A percentile compares a stretch with the other conserved stretches of the same genome.
Evolutionary conservation across 2,329 filamentous ascomycete species (phyloP).

Genomic region (Helminthosporium solani): DNA sequence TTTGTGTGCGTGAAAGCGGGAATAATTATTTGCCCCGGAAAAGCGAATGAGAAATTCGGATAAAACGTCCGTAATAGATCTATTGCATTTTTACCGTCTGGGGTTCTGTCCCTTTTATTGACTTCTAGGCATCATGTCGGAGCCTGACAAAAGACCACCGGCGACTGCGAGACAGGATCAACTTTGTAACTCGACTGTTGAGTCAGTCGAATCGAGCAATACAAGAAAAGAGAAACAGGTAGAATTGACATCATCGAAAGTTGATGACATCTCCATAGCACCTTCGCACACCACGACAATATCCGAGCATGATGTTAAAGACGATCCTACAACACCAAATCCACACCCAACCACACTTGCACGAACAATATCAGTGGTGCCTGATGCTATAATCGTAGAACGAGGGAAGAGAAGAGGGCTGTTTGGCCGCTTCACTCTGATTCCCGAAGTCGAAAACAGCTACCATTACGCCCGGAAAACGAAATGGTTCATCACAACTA

Average conservation of each 20-base stretch:
- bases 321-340: slow-evolving; percentile 2
- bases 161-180: slow-evolving; percentile 1
- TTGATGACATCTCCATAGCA: slow-evolving; percentile 23
- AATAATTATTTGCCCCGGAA: background rate
- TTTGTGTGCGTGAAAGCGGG: too few relatives aligned
- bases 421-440: slow-evolving; percentile 66
- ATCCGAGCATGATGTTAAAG: slow-evolving; percentile 23
- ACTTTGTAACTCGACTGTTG: background rate
- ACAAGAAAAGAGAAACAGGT: slow-evolving; percentile 11
- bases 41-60: slow-evolving; percentile 1
- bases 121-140: background rate
- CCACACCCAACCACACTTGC: slow-evolving; percentile 21
- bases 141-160: background rate
- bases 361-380: slow-evolving; percentile 34
- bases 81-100: too few relatives aligned
- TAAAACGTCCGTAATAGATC: background rate
- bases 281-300: slow-evolving; percentile 26
- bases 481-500: slow-evolving; percentile 81
- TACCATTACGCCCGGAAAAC: slow-evolving; percentile 69
- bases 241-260: slow-evolving; percentile 11
- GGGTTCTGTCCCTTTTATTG: too few relatives aligned
- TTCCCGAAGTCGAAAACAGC: slow-evolving; percentile 77
- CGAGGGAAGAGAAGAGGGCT: slow-evolving; percentile 66
- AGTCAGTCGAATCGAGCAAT: background rate
- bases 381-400: slow-evolving; percentile 51